Conservation (phyloP, 73 alveolate species). For the Paramecium bursaria region DNA sequence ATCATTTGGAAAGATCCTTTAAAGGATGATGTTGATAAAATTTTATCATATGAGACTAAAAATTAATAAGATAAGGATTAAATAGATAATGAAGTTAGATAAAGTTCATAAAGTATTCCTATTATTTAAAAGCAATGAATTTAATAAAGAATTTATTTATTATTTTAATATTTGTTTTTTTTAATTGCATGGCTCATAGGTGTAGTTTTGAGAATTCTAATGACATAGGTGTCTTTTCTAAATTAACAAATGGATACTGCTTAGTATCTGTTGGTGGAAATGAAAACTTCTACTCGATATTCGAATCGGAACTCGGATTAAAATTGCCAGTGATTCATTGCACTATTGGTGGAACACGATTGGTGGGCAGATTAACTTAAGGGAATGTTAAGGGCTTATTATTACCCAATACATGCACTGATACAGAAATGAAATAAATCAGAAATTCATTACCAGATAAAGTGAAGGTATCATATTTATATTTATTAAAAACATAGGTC, state of each 20-base stretch:
- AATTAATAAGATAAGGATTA: too few species aligned
- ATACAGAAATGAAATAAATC: conserved; percentile 89
- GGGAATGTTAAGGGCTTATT: conserved; percentile 97
- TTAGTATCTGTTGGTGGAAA: conserved; percentile 95
- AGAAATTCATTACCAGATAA: conserved; percentile 96
- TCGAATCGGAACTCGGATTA: conserved; percentile 94
- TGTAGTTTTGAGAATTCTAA: conserved; percentile 92
- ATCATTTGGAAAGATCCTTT: too few species aligned
- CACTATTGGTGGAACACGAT: conserved; percentile 95
- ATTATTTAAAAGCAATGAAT: too few species aligned
- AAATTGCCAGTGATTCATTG: conserved; percentile 98
- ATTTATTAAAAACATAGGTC: conserved; percentile 40
- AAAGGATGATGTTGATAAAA: too few species aligned
- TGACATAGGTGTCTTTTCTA: conserved; percentile 97
- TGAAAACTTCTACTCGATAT: conserved; percentile 90
- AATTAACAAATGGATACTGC: conserved; percentile 94
- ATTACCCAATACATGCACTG: conserved; percentile 97
- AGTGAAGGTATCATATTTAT: conserved; percentile 76
- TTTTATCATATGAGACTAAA: too few species aligned
- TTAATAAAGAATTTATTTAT: too few species aligned
- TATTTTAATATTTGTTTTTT: too few species aligned
- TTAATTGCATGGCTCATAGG: conserved; percentile 96
- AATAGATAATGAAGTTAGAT: too few species aligned
- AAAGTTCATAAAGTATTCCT: too few species aligned
- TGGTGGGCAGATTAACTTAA: conserved; percentile 91